phyloP scores from a whole-genome alignment of 371 early-diverging fungal genomes.

The Neoconidiobolus thromboides region DNA sequence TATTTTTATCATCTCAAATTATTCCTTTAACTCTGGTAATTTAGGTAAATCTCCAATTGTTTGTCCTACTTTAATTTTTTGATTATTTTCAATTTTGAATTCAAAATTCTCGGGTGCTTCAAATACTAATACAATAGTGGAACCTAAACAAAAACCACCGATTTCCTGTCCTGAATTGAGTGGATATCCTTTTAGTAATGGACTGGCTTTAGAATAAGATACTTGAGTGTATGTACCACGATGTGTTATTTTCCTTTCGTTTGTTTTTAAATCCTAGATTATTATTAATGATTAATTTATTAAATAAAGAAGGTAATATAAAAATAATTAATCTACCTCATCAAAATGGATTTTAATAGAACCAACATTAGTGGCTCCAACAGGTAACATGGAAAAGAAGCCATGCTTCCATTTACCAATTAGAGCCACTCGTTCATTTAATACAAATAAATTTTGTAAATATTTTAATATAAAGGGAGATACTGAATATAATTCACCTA shows the following conservation, averaged over 20 bases:
- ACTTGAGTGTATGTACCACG: conserved; percentile 60
- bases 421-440: conserved; percentile 89
- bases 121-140: conserved; percentile 91
- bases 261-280: conserved; percentile 47
- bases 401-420: conserved; percentile 85
- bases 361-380: conserved; percentile 96
- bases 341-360: conserved; percentile 83
- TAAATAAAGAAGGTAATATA: conserved; percentile 6
- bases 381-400: conserved; percentile 88
- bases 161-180: conserved; percentile 67
- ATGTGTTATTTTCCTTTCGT: conserved; percentile 32
- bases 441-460: conserved; percentile 71
- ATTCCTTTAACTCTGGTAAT: neutral
- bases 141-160: conserved; percentile 88
- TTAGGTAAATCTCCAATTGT: conserved; percentile 26
- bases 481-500: conserved; percentile 84
- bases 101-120: conserved; percentile 73
- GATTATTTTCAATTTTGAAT: conserved; percentile 50
- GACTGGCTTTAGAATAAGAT: conserved; percentile 40
- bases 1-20: no score
- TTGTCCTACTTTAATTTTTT: conserved; percentile 69
- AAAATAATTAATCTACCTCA: conserved; percentile 21
- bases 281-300: neutral
- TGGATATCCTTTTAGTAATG: conserved; percentile 39
- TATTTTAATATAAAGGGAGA: conserved; percentile 70